Conservation (phyloP, 345 rosid species). For the Clausena lansium region DNA sequence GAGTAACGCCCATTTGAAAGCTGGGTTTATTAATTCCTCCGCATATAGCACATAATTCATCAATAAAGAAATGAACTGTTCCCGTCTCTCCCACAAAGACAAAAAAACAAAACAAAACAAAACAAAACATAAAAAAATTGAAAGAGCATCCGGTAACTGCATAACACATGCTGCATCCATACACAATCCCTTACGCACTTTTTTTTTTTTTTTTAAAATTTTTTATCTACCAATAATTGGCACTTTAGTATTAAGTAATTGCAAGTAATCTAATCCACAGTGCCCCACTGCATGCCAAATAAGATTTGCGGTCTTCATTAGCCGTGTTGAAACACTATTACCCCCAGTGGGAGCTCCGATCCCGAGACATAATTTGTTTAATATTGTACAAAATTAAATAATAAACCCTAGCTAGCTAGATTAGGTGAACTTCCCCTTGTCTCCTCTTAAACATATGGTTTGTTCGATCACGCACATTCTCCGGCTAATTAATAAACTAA, state of each 20-base stretch:
- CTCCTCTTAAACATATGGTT: constrained; percentile 5
- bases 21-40: not conserved
- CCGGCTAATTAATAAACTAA: constrained; percentile 1
- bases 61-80: not conserved
- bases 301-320: constrained; percentile 14
- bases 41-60: constrained; percentile 5
- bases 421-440: constrained; percentile 26
- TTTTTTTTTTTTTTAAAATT: too few species aligned
- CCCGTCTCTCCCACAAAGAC: constrained; percentile 12
- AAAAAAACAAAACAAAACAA: not conserved
- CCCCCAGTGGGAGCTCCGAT: constrained; percentile 30
- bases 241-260: not conserved
- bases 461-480: constrained; percentile 13
- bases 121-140: not conserved
- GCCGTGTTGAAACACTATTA: constrained; percentile 22
- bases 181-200: not conserved
- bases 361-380: constrained; percentile 30
- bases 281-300: constrained; percentile 13
- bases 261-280: constrained; percentile 15
- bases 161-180: too few species aligned
- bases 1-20: not conserved
- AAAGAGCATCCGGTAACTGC: not conserved
- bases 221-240: constrained; percentile 27
- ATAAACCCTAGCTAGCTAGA: constrained; percentile 3
- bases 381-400: not conserved